Evolutionary conservation across 2,329 filamentous ascomycete species (phyloP).

Genomic region (Fusarium bulbicola): DNA sequence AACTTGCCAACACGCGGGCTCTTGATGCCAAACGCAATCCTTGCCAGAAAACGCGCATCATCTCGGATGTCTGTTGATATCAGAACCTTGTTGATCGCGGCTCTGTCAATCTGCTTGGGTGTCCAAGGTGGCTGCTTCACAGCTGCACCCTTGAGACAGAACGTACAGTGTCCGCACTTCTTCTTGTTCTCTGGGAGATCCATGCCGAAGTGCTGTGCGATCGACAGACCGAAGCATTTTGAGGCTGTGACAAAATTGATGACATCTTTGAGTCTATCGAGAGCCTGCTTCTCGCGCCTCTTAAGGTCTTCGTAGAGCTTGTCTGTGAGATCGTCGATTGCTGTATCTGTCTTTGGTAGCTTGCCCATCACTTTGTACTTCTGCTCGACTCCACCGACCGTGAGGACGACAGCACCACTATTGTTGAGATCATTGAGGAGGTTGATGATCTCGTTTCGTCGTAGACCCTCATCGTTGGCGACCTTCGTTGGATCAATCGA

Average conservation of each 20-base stretch:
- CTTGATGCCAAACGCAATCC: slow-evolving; percentile 69
- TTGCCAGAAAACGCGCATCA: slow-evolving; percentile 66
- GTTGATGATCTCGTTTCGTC: slow-evolving; percentile 59
- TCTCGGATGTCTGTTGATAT: slow-evolving; percentile 57
- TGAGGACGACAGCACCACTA: slow-evolving; percentile 58
- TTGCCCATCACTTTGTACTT: slow-evolving; percentile 60
- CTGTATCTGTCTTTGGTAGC: slow-evolving; percentile 53
- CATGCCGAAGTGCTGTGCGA: slow-evolving; percentile 69
- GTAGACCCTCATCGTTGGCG: slow-evolving; percentile 44
- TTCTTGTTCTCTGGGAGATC: slow-evolving; percentile 52
- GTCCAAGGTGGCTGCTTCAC: slow-evolving; percentile 52
- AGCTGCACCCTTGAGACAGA: slow-evolving; percentile 43
- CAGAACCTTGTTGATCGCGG: slow-evolving; percentile 55
- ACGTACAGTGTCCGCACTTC: slow-evolving; percentile 66
- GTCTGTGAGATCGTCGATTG: slow-evolving; percentile 56
- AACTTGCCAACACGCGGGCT: slow-evolving; percentile 63
- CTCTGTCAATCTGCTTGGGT: slow-evolving; percentile 50
- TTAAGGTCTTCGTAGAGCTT: slow-evolving; percentile 61
- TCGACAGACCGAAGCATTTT: slow-evolving; percentile 60
- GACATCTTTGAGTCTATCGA: slow-evolving; percentile 60
- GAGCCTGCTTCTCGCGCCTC: slow-evolving; percentile 60
- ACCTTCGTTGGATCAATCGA: slow-evolving; percentile 59
- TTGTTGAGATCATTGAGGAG: slow-evolving; percentile 66
- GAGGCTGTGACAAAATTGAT: slow-evolving; percentile 61
- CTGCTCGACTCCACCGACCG: slow-evolving; percentile 60